Evolutionary conservation across 2,329 filamentous ascomycete genomes (phyloP).

Genomic region (Davidsoniella neocaledoniae): DNA sequence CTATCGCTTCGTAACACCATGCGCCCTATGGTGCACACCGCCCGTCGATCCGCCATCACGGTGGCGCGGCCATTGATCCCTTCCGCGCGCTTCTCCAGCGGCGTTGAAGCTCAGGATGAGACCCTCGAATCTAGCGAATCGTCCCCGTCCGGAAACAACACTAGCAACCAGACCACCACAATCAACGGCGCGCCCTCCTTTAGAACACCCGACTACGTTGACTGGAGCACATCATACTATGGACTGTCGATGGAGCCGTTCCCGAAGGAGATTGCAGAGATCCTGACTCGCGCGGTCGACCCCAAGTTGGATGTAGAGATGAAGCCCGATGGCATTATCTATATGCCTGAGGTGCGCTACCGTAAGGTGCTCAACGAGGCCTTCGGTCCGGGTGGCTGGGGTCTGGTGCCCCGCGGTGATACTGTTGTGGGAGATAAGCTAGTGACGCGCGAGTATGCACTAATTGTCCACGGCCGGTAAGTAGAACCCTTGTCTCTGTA

Average conservation of each 20-base stretch:
- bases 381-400: slow-evolving; percentile 93
- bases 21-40: slow-evolving; percentile 12
- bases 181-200: neutral
- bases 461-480: slow-evolving; percentile 76
- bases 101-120: slow-evolving; percentile 6
- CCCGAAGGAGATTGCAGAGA: slow-evolving; percentile 46
- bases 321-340: slow-evolving; percentile 93
- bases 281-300: slow-evolving; percentile 51
- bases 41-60: neutral
- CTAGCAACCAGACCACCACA: slow-evolving; percentile 8
- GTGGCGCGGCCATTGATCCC: neutral
- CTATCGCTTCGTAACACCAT: slow-evolving; percentile 9
- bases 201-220: slow-evolving; percentile 23
- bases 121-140: neutral
- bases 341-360: slow-evolving; percentile 97
- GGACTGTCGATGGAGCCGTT: slow-evolving; percentile 59
- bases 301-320: slow-evolving; percentile 67
- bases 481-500: slow-evolving; percentile 18
- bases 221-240: slow-evolving; percentile 77
- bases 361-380: slow-evolving; percentile 73
- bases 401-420: slow-evolving; percentile 73
- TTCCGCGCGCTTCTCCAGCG: slow-evolving; percentile 4
- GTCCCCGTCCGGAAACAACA: neutral
- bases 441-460: slow-evolving; percentile 79
- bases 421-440: slow-evolving; percentile 67